These are phyloP conservation scores for Blastobotrys robertii DNA, from an alignment of 805 yeast genomes.

Conservation along the genomic window DNA sequence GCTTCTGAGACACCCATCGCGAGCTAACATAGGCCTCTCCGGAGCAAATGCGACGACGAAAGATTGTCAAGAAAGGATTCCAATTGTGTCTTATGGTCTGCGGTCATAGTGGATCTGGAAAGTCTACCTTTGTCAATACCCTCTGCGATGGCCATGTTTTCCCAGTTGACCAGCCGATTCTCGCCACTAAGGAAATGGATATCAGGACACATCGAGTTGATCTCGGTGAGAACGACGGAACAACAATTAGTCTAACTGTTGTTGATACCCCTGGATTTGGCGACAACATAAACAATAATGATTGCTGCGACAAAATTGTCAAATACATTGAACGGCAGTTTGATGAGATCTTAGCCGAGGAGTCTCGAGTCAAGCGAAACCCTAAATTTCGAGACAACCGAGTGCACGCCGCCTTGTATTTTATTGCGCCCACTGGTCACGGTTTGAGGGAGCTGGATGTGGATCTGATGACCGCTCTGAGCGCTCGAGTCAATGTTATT, in stretches of 20 bases:
- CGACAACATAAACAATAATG: slow-evolving; percentile 54
- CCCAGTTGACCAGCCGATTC: slow-evolving; percentile 8
- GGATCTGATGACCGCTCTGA: slow-evolving; percentile 65
- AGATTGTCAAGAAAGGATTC: slow-evolving; percentile 53
- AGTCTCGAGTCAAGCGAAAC: slow-evolving; percentile 76
- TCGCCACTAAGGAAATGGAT: slow-evolving; percentile 12
- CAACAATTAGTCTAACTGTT: slow-evolving; percentile 44
- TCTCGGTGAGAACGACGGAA: slow-evolving; percentile 47
- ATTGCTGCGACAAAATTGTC: slow-evolving; percentile 39
- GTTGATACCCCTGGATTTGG: slow-evolving; percentile 75
- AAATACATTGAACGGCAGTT: slow-evolving; percentile 59
- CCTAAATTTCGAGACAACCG: slow-evolving; percentile 69
- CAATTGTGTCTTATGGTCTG: slow-evolving; percentile 40
- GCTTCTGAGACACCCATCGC: too few relatives aligned
- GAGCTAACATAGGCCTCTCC: slow-evolving; percentile 14
- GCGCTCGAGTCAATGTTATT: slow-evolving; percentile 71
- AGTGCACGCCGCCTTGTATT: slow-evolving; percentile 73
- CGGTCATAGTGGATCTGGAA: slow-evolving; percentile 70
- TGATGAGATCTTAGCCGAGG: slow-evolving; percentile 67
- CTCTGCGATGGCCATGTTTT: slow-evolving; percentile 36
- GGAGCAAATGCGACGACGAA: slow-evolving; percentile 41
- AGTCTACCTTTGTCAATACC: slow-evolving; percentile 63
- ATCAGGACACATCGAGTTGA: slow-evolving; percentile 24
- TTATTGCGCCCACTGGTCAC: slow-evolving; percentile 47
- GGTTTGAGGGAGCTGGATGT: slow-evolving; percentile 63